Base-by-base conservation (phyloP, 179 eudicot species). In the Beta macrorhiza region DNA sequence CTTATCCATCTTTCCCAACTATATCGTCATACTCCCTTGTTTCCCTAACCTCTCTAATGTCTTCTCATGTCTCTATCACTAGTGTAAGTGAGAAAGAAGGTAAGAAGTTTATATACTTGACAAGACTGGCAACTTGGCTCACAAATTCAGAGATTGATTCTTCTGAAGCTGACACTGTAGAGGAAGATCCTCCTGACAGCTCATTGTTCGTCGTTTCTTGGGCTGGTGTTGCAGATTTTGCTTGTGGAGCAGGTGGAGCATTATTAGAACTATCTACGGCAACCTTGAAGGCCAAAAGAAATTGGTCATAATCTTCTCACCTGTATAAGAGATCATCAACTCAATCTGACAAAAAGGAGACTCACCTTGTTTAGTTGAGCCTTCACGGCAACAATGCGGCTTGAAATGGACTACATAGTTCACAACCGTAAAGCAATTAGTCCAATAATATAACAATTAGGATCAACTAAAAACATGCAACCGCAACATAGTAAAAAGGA, bases 41-140 rank as follows among this genome's bases (percentile, higher is more conserved):
- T 29, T 49, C 20, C 19, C 1, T 19, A 13, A 15, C 32, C 49
- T 67, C n/a, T 67, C 64, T 17, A 58, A 58, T 57, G 78, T 15
- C 52, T 15, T 72, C 58, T 37, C 13, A 47, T 13, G 47, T 63
- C 20, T 45, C 13, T 72, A 63, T 52, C 11, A 5, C 44, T 17
- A 79, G 42, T 72, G 57, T 16, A 76, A 25, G 78, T 58, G 52
- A 65, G 57, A 72, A 78, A 37, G 14, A 57, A 82, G 12, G 80
- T 20, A 78, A 64, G 64, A 25, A 62, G 64, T 17, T 47, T 74
- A 63, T 87, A 64, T 89, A 96, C 99, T 92, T 89, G 81, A 96
- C 91, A 82, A 96, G 93, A 74, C 83, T 83, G 15, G 97, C 86
- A 84, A 92, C 99, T 90, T 96, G 98, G 82, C 84, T 76, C 81